phyloP scores from a whole-genome alignment of 768 basidiomycete genomes.

The Tulasnella calospora region DNA sequence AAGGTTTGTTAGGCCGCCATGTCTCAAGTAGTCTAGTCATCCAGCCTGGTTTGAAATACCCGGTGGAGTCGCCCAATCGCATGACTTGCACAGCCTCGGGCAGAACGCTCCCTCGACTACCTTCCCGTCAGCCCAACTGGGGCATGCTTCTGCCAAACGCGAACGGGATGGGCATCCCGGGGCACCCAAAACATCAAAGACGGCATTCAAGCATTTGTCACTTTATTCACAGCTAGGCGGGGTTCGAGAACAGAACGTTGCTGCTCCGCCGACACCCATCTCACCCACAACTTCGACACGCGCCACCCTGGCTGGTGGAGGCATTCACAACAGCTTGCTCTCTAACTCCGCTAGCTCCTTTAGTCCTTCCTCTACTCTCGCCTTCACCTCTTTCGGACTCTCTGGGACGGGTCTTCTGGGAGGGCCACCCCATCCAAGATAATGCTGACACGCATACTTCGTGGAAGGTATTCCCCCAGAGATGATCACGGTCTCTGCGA shows the following conservation, averaged over 20 bases:
- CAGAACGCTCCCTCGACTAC: neutral
- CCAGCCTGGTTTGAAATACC: neutral
- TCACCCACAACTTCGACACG: neutral
- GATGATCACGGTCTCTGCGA: slow-evolving; percentile 28
- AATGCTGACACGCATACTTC: slow-evolving; percentile 28
- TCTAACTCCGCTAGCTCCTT: slow-evolving; percentile 1
- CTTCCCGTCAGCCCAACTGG: neutral
- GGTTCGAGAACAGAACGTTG: neutral
- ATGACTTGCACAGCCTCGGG: neutral
- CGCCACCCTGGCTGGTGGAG: neutral
- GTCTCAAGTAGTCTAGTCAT: neutral
- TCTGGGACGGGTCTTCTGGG: slow-evolving; percentile 21
- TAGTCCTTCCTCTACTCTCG: slow-evolving; percentile 21
- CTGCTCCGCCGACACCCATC: neutral
- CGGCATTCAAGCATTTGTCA: neutral
- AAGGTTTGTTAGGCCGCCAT: neutral
- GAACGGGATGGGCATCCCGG: neutral
- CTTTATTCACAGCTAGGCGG: neutral
- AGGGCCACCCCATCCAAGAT: slow-evolving; percentile 22
- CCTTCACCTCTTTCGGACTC: slow-evolving; percentile 18
- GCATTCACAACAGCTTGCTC: neutral
- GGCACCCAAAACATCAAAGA: neutral
- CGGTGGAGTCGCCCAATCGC: neutral
- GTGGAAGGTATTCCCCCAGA: slow-evolving; percentile 28
- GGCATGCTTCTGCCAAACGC: neutral